phyloP scores from a whole-genome alignment of 164 flowering plant species.

The Vitis cinerea region DNA sequence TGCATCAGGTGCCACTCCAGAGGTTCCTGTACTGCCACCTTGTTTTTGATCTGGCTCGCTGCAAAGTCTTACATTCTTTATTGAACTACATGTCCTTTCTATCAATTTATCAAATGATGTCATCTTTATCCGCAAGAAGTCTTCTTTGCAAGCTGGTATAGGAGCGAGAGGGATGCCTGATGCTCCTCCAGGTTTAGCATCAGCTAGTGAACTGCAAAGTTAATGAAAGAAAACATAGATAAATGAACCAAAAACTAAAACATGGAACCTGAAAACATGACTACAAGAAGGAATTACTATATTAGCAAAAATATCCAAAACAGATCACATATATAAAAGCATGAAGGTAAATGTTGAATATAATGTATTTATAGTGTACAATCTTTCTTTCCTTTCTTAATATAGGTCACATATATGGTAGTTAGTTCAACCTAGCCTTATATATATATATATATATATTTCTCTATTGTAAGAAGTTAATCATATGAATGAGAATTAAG shows the following conservation, averaged over 20 bases:
- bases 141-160: conserved; percentile 85
- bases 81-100: conserved; percentile 75
- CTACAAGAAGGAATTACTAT: not conserved
- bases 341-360: too few relatives aligned
- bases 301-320: too few relatives aligned
- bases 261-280: not conserved
- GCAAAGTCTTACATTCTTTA: conserved; percentile 81
- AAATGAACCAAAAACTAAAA: not conserved
- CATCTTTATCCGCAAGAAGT: conserved; percentile 74
- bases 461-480: too few relatives aligned
- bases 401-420: too few relatives aligned
- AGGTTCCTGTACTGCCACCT: conserved; percentile 52
- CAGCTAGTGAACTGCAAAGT: conserved; percentile 41
- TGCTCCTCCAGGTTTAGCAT: conserved; percentile 29
- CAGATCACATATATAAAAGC: too few relatives aligned
- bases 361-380: too few relatives aligned
- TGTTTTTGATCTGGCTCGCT: conserved; percentile 71
- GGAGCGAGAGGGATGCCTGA: conserved; percentile 52
- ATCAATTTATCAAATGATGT: conserved; percentile 89
- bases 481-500: too few relatives aligned
- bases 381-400: too few relatives aligned
- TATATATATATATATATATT: too few relatives aligned
- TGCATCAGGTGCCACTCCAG: conserved; percentile 98
- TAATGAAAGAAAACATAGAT: not conserved
- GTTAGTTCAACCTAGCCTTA: too few relatives aligned